Percentiles rank a stretch among this genome's conserved stretches.
phyloP scores from a whole-genome alignment of 2,329 filamentous ascomycete species.

The Eutypa lata region DNA sequence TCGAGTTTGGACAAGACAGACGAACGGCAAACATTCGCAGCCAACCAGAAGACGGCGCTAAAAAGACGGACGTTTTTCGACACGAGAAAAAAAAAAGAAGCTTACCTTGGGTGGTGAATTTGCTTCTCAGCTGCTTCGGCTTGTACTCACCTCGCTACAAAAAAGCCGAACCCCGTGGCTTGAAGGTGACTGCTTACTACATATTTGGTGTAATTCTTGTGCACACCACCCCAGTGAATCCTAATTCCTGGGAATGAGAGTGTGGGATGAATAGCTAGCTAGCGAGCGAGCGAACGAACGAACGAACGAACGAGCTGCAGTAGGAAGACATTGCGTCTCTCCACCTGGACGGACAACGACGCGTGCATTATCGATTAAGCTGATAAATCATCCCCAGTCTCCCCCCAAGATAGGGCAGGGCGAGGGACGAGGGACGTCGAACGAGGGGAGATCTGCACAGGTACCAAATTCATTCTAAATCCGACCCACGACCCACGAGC shows the following conservation, averaged over 20 bases:
- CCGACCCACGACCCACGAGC: not conserved
- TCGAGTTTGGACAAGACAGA: too few species aligned
- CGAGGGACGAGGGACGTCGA: conserved; percentile 13
- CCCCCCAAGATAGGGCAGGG: conserved; percentile 7
- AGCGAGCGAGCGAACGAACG: too few species aligned
- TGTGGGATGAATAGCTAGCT: not conserved
- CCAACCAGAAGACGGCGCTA: too few species aligned
- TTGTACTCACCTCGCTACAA: not conserved
- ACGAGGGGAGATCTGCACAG: conserved; percentile 11
- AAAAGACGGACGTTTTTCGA: too few species aligned
- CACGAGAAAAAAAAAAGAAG: too few species aligned
- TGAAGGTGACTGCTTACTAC: not conserved
- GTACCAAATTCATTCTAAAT: not conserved
- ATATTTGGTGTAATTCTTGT: not conserved
- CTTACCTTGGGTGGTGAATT: too few species aligned
- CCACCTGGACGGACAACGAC: too few species aligned
- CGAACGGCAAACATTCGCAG: too few species aligned
- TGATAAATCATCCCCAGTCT: conserved; percentile 6
- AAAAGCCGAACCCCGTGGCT: not conserved
- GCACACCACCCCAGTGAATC: not conserved
- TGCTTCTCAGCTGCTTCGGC: not conserved
- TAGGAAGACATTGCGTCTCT: too few species aligned
- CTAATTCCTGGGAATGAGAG: not conserved
- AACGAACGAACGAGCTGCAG: too few species aligned
- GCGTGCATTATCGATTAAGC: too few species aligned